These are phyloP conservation scores for Skeletonema costatum DNA, from an alignment of 108 stramenopile species.

Conservation along the genomic window DNA sequence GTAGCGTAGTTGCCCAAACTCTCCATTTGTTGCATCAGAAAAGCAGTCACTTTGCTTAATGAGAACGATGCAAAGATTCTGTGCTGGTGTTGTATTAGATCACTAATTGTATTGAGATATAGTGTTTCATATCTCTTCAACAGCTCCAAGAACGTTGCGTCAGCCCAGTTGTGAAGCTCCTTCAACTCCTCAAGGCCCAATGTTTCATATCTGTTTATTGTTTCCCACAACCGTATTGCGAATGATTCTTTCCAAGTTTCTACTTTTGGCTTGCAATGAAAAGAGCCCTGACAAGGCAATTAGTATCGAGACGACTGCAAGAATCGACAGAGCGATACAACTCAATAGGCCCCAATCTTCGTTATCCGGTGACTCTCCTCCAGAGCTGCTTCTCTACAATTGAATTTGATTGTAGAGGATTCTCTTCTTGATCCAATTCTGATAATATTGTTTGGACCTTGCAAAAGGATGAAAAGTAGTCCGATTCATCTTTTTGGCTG, in stretches of 20 bases:
- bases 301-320: background rate
- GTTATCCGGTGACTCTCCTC: background rate
- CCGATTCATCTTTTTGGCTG: background rate
- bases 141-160: background rate
- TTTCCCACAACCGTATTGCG: background rate
- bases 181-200: background rate
- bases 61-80: background rate
- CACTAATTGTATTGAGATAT: background rate
- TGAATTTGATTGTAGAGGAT: background rate
- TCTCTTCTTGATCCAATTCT: conserved; percentile 2
- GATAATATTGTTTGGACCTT: conserved; percentile 9
- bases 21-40: background rate
- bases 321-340: background rate
- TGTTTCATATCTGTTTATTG: background rate
- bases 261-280: background rate
- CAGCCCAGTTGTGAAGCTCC: background rate
- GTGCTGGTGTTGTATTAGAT: background rate
- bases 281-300: background rate
- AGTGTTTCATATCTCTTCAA: background rate
- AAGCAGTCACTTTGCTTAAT: background rate
- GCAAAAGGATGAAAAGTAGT: conserved; percentile 14
- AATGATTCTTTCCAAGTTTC: background rate
- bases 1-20: background rate
- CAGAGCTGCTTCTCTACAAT: background rate
- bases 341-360: background rate